Conservation (phyloP, 2,329 filamentous ascomycete genomes). For the Berkeleyomyces rouxiae region DNA sequence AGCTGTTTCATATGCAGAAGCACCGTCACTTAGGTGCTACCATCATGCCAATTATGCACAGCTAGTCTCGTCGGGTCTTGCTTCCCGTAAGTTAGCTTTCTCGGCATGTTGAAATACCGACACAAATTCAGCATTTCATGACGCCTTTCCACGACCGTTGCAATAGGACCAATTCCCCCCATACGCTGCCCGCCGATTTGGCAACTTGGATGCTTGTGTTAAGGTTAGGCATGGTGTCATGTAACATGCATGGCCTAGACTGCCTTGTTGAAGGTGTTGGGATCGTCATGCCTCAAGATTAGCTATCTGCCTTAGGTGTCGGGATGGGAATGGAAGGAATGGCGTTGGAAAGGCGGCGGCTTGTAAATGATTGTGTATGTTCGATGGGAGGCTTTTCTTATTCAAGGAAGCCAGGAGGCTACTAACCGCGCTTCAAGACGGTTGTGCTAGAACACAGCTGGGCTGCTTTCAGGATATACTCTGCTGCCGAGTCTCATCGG, state of each 20-base stretch:
- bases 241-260: background rate
- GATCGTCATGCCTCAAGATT: background rate
- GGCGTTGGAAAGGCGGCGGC: background rate
- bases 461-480: too few relatives aligned
- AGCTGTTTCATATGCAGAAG: background rate
- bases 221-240: background rate
- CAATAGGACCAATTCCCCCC: background rate
- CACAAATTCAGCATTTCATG: background rate
- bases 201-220: background rate
- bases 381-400: background rate
- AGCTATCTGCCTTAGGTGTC: background rate
- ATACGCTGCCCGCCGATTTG: background rate
- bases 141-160: background rate
- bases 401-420: too few relatives aligned
- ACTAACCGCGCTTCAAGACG: too few relatives aligned
- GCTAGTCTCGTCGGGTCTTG: background rate
- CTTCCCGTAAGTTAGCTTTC: background rate
- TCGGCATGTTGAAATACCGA: background rate
- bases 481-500: too few relatives aligned
- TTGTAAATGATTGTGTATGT: conserved; percentile 1
- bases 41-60: background rate
- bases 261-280: background rate
- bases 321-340: background rate
- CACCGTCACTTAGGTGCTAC: background rate
- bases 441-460: too few relatives aligned